phyloP scores from a whole-genome alignment of 2,329 filamentous ascomycete species.

The Fusarium citri region DNA sequence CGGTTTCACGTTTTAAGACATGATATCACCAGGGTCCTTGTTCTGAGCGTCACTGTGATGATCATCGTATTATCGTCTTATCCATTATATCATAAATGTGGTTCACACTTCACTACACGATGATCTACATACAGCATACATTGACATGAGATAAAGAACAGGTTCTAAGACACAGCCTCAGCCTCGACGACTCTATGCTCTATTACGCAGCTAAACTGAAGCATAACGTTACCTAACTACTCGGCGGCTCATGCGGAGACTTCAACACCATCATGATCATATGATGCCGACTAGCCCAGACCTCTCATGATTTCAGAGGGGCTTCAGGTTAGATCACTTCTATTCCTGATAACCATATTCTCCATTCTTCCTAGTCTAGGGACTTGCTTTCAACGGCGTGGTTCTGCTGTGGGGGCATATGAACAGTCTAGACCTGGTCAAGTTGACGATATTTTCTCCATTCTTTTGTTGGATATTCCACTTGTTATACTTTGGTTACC shows the following conservation, averaged over 20 bases:
- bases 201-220: constrained; percentile 17
- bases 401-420: constrained; percentile 13
- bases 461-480: constrained; percentile 13
- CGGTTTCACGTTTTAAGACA: constrained; percentile 31
- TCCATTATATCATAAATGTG: constrained; percentile 39
- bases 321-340: constrained; percentile 10
- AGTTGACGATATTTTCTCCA: constrained; percentile 12
- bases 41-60: constrained; percentile 14
- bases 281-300: constrained; percentile 4
- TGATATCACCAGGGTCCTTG: constrained; percentile 35
- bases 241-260: constrained; percentile 2
- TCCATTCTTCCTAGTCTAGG: constrained; percentile 8
- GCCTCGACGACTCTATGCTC: background rate
- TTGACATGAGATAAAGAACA: background rate
- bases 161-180: background rate
- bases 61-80: constrained; percentile 9
- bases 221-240: constrained; percentile 13
- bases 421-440: constrained; percentile 8
- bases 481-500: constrained; percentile 28
- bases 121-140: constrained; percentile 3
- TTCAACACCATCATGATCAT: constrained; percentile 9
- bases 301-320: constrained; percentile 13
- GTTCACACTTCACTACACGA: constrained; percentile 6
- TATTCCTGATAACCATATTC: constrained; percentile 16
- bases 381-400: constrained; percentile 14